A percentile compares a stretch with the other conserved stretches of the same genome.
phyloP scores from a whole-genome alignment of 208 protist genomes.

The Phytomonas sp. region DNA sequence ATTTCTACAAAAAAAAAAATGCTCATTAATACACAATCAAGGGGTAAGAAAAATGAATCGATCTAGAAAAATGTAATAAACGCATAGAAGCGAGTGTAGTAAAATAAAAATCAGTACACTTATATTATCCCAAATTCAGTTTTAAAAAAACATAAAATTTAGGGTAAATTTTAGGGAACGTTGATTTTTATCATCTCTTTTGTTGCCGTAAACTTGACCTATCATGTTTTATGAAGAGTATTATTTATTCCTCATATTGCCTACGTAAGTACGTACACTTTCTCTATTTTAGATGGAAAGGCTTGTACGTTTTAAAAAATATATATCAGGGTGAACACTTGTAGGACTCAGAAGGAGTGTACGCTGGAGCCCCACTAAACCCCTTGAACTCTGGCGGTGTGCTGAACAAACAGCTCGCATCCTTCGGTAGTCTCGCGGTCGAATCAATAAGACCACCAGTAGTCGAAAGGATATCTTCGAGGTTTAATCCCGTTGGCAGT shows the following conservation, averaged over 20 bases:
- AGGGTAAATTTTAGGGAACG: neutral
- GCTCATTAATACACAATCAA: neutral
- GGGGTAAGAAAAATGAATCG: neutral
- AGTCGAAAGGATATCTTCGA: neutral
- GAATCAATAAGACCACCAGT: slow-evolving; percentile 15
- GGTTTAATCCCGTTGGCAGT: neutral
- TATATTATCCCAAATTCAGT: neutral
- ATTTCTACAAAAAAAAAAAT: neutral
- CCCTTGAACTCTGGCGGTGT: slow-evolving; percentile 75
- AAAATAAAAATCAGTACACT: neutral
- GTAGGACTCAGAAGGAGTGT: neutral
- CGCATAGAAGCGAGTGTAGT: neutral
- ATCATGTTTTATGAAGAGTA: too few species aligned
- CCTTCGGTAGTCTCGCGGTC: slow-evolving; percentile 18
- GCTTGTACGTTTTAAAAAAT: neutral
- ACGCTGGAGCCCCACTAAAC: slow-evolving; percentile 15
- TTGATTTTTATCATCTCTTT: neutral
- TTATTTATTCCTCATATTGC: too few species aligned
- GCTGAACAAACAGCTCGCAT: slow-evolving; percentile 45
- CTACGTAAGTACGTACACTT: neutral
- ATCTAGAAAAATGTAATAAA: neutral
- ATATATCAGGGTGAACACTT: neutral
- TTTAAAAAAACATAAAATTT: neutral
- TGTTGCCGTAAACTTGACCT: too few species aligned
- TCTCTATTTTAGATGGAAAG: slow-evolving; percentile 1